These are phyloP conservation scores for Leucogyrophana mollusca DNA, from an alignment of 768 basidiomycete species.

Conservation along the genomic window DNA sequence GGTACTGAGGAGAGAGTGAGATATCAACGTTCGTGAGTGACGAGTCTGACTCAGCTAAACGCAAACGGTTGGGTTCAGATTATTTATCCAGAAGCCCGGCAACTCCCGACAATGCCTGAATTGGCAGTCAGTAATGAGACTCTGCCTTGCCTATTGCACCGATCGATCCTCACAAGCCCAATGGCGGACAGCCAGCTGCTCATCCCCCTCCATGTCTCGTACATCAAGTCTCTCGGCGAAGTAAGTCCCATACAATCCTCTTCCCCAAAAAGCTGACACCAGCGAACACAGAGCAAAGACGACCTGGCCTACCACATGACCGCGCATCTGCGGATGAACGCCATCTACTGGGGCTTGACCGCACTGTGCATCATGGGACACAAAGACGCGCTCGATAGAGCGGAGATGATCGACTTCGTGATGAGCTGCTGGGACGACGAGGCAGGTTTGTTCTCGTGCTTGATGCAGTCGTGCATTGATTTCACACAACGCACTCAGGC, in stretches of 20 bases:
- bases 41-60: too few species aligned
- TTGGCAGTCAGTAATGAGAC: too few species aligned
- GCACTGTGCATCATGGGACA: conserved; percentile 81
- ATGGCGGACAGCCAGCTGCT: conserved; percentile 33
- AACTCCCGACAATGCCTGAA: too few species aligned
- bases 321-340: conserved; percentile 91
- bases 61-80: too few species aligned
- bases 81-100: too few species aligned
- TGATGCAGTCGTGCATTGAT: background rate
- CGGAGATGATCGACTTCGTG: conserved; percentile 87
- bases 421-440: conserved; percentile 95
- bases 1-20: too few species aligned
- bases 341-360: conserved; percentile 94
- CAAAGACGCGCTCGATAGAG: conserved; percentile 73
- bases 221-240: conserved; percentile 74
- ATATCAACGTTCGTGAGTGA: too few species aligned
- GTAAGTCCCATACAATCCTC: too few species aligned
- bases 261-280: too few species aligned
- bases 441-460: conserved; percentile 50
- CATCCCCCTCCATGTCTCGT: conserved; percentile 64
- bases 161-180: too few species aligned
- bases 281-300: conserved; percentile 62
- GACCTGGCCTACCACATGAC: conserved; percentile 89
- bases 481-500: conserved; percentile 44
- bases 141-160: too few species aligned